Evolutionary conservation across 164 flowering plant genomes (phyloP), one percentile per base, ranked within the genome.

Genomic region (Tinospora cordifolia): DNA sequence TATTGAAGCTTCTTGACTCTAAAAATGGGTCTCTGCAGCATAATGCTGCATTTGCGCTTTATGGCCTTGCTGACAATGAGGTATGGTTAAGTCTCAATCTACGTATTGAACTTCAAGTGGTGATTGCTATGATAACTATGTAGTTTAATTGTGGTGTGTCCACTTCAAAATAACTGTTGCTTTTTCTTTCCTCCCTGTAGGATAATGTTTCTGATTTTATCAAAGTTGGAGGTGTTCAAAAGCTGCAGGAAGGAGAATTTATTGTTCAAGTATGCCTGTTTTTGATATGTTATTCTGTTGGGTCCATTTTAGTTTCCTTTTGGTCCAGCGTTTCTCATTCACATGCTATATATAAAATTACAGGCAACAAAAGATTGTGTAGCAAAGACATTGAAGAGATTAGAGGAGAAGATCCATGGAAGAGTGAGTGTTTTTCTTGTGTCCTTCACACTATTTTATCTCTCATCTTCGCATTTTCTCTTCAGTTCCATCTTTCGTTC

Each of bases 41-140:
- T 75, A 95, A 95, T 87, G 98, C 99, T 65, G 99, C 99, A 73
- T 95, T 95, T 84, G 95, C 98, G 62, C 91, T 95, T 66, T 95
- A 88, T 85, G 99, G 98, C 41, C 93, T 95, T 77, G 98, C 99
- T 34, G 99, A 95, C 73, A 92, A 92, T 82, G 97, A 95, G 97
- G 99, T 93, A 74, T 34, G 21, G 3, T 76, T 25, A 30, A 54
- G 27, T 63, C 69, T 60, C 62, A n/a, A 54, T 44, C 14, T 7
- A 54, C 14, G n/a, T 41, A 6, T 54, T 17, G 21, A 21, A 51
- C 59, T 51, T 51, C 59, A 51, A 49, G 13, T 1, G 21, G 57
- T 21, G 19, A 51, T 17, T 51, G 24, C 60, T 54, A 7, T 17
- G 24, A 54, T 54, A 51, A n/a, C 22, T 64, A 6, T 34, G 66